Evolutionary conservation across 2,329 filamentous ascomycete species (phyloP).

Genomic region (Paracoccidioides brasiliensis): DNA sequence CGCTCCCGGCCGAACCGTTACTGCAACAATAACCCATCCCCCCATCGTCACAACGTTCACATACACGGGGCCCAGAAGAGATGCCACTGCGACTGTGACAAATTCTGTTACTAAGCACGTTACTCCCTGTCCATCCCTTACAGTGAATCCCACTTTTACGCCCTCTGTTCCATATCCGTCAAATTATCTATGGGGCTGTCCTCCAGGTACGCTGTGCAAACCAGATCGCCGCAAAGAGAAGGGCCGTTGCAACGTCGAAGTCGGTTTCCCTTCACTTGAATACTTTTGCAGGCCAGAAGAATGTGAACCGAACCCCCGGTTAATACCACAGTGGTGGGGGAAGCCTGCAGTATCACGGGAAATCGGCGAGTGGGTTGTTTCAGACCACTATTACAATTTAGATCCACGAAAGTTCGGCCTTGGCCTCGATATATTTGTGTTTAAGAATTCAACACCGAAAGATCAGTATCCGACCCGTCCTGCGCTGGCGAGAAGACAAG

Average conservation of each 20-base stretch:
- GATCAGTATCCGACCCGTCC: background rate
- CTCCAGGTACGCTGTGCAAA: constrained; percentile 31
- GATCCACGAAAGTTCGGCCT: constrained; percentile 50
- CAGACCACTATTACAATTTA: constrained; percentile 51
- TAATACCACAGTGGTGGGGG: constrained; percentile 19
- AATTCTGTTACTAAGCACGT: constrained; percentile 9
- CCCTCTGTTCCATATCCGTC: constrained; percentile 15
- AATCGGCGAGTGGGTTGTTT: constrained; percentile 38
- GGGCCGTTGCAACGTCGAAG: constrained; percentile 28
- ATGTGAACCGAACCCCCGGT: constrained; percentile 22
- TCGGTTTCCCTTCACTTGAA: constrained; percentile 25
- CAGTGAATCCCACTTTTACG: constrained; percentile 21
- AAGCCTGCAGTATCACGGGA: constrained; percentile 13
- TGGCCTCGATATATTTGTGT: constrained; percentile 48
- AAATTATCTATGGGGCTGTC: constrained; percentile 28
- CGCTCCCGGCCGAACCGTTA: constrained; percentile 11
- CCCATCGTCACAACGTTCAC: constrained; percentile 10
- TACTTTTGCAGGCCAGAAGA: constrained; percentile 30
- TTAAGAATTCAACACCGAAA: constrained; percentile 12
- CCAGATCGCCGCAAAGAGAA: constrained; percentile 21
- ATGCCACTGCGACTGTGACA: constrained; percentile 8
- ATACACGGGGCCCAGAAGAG: constrained; percentile 5
- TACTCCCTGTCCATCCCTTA: constrained; percentile 19
- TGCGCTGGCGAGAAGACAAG: constrained; percentile 22
- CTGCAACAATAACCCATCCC: constrained; percentile 10